Evolutionary conservation across 495 filamentous ascomycete genomes (phyloP).

Genomic region (Penicillium paradoxum): DNA sequence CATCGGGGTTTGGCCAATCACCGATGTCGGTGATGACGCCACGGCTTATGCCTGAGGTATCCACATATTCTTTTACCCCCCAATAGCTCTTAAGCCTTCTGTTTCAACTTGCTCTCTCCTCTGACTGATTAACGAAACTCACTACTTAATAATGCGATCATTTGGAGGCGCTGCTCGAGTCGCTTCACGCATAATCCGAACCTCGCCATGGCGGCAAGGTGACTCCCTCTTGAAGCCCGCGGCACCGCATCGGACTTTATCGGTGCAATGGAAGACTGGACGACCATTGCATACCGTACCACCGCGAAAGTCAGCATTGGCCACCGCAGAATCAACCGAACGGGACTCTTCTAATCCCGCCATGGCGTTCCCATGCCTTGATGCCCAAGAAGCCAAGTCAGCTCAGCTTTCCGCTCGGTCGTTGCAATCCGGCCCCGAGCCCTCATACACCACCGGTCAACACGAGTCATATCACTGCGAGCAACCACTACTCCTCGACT

Average conservation of each 20-base stretch:
- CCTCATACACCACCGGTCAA: conserved; percentile 83
- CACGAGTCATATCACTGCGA: conserved; percentile 70
- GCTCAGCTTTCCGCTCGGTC: conserved; percentile 71
- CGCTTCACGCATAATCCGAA: conserved; percentile 20
- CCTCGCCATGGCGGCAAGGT: conserved; percentile 15
- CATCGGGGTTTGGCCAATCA: conserved; percentile 12
- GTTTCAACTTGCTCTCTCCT: not conserved
- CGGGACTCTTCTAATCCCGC: conserved; percentile 74
- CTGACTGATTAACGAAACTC: not conserved
- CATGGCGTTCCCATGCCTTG: conserved; percentile 92
- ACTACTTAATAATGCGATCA: conserved; percentile 20
- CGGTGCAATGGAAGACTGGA: conserved; percentile 12
- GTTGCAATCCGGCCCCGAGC: conserved; percentile 76
- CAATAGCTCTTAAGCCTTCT: not conserved
- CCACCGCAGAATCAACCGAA: conserved; percentile 15
- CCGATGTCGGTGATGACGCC: conserved; percentile 17
- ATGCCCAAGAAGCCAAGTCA: conserved; percentile 79
- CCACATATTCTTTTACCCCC: not conserved
- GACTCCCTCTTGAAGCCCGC: conserved; percentile 9
- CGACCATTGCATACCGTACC: conserved; percentile 24
- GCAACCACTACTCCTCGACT: conserved; percentile 79
- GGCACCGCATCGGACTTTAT: conserved; percentile 18
- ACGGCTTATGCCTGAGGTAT: conserved; percentile 10
- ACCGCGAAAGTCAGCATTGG: conserved; percentile 27
- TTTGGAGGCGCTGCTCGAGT: conserved; percentile 20